Conservation (phyloP, 768 basidiomycete species). For the Mrakia hoshinonis region DNA sequence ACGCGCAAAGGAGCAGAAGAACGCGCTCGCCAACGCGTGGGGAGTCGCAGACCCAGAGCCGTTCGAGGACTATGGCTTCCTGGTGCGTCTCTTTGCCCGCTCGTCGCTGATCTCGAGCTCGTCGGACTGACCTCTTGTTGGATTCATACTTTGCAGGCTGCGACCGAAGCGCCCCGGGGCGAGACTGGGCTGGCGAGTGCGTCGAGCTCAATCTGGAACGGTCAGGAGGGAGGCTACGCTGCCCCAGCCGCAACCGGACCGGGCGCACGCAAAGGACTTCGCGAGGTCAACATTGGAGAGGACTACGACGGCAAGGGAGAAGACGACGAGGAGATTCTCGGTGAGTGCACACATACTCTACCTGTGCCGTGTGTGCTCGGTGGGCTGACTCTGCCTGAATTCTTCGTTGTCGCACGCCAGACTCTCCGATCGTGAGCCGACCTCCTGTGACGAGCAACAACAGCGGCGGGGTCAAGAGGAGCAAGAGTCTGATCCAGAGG, state of each 20-base stretch:
- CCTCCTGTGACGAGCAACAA: constrained; percentile 2
- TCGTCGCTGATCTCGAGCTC: background rate
- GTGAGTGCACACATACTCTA: background rate
- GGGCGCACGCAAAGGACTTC: background rate
- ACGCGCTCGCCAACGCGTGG: constrained; percentile 86
- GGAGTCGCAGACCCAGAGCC: constrained; percentile 87
- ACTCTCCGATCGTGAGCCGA: background rate
- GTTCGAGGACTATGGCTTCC: constrained; percentile 67
- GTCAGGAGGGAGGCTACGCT: constrained; percentile 47
- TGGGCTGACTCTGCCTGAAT: background rate
- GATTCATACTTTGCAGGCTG: background rate
- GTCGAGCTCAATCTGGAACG: constrained; percentile 61
- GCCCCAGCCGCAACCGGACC: background rate
- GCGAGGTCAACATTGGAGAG: constrained; percentile 6
- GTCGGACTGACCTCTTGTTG: background rate
- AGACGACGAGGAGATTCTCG: constrained; percentile 16
- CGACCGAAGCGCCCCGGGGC: constrained; percentile 13
- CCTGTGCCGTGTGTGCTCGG: background rate
- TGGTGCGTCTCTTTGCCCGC: constrained; percentile 4
- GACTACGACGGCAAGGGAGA: background rate
- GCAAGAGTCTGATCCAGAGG: constrained; percentile 76
- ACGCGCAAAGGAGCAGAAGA: constrained; percentile 68
- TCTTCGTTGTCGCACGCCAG: background rate
- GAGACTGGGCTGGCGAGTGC: constrained; percentile 47
- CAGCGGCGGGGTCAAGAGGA: constrained; percentile 52